A percentile compares a stretch with the other conserved stretches of the same genome.
Conservation (phyloP, 805 yeast genomes). For the Lachancea sp. region DNA sequence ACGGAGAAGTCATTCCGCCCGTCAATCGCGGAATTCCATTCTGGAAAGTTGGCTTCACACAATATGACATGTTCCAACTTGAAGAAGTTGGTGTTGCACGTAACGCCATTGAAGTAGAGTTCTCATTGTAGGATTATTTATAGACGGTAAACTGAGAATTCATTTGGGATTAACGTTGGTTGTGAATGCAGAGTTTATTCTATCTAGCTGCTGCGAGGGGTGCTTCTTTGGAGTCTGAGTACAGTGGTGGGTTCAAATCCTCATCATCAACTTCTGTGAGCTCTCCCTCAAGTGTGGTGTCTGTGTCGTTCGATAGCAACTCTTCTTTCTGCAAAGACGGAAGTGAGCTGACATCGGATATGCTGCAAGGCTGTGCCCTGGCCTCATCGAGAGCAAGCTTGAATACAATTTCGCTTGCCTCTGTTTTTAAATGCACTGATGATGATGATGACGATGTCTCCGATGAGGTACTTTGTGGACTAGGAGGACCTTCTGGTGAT, state of each 20-base stretch:
- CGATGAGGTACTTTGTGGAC: not conserved
- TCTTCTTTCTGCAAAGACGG: conserved; percentile 4
- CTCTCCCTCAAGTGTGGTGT: conserved; percentile 5
- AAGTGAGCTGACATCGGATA: not conserved
- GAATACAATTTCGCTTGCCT: not conserved
- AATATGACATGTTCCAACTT: not conserved
- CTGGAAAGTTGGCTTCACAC: not conserved
- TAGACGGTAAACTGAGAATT: not conserved
- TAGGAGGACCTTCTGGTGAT: not conserved
- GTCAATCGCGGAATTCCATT: not conserved
- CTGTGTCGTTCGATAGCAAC: conserved; percentile 1
- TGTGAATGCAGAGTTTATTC: not conserved
- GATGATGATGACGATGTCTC: not conserved
- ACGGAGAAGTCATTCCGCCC: not conserved
- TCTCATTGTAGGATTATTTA: not conserved
- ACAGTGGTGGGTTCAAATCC: not conserved
- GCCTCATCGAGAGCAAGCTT: conserved; percentile 1
- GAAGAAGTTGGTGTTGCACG: conserved; percentile 4
- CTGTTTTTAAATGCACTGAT: not conserved
- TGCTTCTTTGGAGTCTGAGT: not conserved
- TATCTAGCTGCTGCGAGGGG: conserved; percentile 1
- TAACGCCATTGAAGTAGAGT: not conserved
- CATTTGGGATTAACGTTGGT: not conserved
- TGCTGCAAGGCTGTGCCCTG: conserved; percentile 1
- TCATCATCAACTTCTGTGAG: conserved; percentile 7